Evolutionary conservation across 192 early-diverging fungal genomes (phyloP), one percentile per base, ranked within the genome.

Genomic region (Pecoramyces ruminantium): DNA sequence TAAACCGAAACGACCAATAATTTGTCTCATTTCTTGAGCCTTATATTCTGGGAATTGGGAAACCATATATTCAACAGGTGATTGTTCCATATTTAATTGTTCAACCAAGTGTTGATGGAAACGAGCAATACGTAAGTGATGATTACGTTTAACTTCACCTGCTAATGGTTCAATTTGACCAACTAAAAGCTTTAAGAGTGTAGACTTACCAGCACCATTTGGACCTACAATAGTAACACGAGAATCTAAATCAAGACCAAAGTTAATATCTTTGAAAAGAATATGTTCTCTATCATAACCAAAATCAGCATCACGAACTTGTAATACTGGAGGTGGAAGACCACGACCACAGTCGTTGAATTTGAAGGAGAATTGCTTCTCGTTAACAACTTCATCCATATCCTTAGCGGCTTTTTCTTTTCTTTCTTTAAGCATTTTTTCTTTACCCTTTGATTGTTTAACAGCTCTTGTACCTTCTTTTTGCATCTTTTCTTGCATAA

Each of bases 141-240:
- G 94, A 83, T 99, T 95, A 30, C 98, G 92, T 80, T 96, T 90
- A 15, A 95, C 92, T 42, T 94, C 86, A 34, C 98, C 98, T 15
- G 82, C 81, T 15, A 86, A 87, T 16, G 98, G 96, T 39, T 93
- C 86, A n/a, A 95, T 87, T 83, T 93, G 89, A 78, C 92, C 94
- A 18, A 93, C 97, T 80, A 98, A 87, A 30, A 99, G 87, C 82
- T 97, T 94, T 42, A 99, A 89, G 89, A 99, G 87, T 14, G 98
- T 99, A 1, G 97, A 95, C 87, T 99, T 99, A 82, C 94, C 94
- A 82, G 94, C 94, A 84, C 94, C 94, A 83, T 95, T 95, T 29
- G 93, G 89, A 28, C 94, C 94, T 78, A 93, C 88, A 81, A 93
- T 91, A 80, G 92, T 93, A 77, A 95, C 92, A 85, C 94, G 92